Base-by-base conservation (phyloP, 176 grass and related monocot species). In the Metroxylon sagu region DNA sequence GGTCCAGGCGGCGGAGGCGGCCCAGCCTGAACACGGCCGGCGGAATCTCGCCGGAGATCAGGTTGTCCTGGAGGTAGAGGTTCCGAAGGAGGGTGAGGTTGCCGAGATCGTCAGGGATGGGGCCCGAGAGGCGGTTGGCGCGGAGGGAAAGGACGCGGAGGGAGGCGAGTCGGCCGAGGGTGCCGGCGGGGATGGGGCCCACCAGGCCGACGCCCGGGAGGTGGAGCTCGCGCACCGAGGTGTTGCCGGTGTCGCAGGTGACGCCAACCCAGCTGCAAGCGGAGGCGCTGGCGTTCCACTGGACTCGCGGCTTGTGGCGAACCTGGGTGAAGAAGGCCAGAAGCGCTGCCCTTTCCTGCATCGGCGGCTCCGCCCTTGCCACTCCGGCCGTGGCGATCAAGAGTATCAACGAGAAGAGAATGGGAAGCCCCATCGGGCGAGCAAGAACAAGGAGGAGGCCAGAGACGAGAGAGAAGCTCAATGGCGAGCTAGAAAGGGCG, bases 121-220 rank as follows among this genome's bases (percentile, higher is more conserved):
- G 0, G 29, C 91, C 91, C 7, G n/a, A 66, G 14, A 96, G 91
- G 4, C 74, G 74, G 68, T 96, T 96, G 54, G 81, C 76, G 7
- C 86, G 91, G 18, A 96, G 86, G 19, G 91, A 96, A 16, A 96
- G 71, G 4, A 68, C 73, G 14, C 50, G 61, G 0, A 96, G 86
- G 5, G 53, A 39, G 15, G 7, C 18, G 39, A 90, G 77, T 3
- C 2, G 5, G 3, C 80, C 54, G 3, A 90, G 75, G 1, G 72
- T 96, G 53, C 43, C 65, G 0, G 50, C 17, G 0, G 83, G 69
- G 0, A 96, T 50, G 62, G 25, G 12, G 14, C 92, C 87, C 18
- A 85, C 18, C 35, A 96, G 87, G 12, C 83, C 87, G 19, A 82
- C 50, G 25, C 78, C 87, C 0, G 87, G 92, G 25, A 96, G 87